These are phyloP conservation scores for Colletotrichum sp. DNA, from an alignment of 2,329 filamentous ascomycete species.

Conservation along the genomic window DNA sequence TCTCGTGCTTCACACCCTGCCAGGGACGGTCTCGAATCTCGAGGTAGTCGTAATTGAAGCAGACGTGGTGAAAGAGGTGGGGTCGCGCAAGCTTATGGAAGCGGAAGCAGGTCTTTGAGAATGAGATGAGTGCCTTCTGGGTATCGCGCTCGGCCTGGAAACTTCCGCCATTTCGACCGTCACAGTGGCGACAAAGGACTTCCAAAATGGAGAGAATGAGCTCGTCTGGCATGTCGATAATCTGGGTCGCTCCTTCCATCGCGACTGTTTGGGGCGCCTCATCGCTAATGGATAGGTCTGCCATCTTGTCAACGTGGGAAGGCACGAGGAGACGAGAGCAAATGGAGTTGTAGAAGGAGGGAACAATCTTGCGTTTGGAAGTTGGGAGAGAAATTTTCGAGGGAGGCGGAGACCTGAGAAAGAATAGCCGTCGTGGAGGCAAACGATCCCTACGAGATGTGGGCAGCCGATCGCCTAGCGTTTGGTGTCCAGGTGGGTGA, in stretches of 20 bases:
- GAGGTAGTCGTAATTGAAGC: background rate
- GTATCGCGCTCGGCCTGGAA: background rate
- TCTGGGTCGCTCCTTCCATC: background rate
- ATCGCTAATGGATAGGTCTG: background rate
- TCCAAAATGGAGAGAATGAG: background rate
- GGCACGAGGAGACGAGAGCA: background rate
- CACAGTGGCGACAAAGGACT: background rate
- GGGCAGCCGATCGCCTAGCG: background rate
- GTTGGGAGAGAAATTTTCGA: too few species aligned
- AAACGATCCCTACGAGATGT: rapidly evolving
- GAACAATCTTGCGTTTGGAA: rapidly evolving
- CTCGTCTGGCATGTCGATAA: background rate
- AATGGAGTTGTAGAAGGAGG: rapidly evolving
- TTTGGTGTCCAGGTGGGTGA: background rate
- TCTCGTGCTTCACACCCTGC: background rate
- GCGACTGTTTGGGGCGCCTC: background rate
- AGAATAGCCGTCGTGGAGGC: background rate
- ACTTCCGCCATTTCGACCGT: background rate
- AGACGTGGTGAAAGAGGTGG: background rate
- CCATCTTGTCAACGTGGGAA: background rate
- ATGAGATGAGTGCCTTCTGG: background rate
- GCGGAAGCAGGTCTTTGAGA: background rate
- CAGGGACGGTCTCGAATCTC: background rate
- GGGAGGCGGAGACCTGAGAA: background rate
- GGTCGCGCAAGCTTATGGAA: background rate